phyloP scores from a whole-genome alignment of 768 basidiomycete genomes.

The Neoboletus magnificus region DNA sequence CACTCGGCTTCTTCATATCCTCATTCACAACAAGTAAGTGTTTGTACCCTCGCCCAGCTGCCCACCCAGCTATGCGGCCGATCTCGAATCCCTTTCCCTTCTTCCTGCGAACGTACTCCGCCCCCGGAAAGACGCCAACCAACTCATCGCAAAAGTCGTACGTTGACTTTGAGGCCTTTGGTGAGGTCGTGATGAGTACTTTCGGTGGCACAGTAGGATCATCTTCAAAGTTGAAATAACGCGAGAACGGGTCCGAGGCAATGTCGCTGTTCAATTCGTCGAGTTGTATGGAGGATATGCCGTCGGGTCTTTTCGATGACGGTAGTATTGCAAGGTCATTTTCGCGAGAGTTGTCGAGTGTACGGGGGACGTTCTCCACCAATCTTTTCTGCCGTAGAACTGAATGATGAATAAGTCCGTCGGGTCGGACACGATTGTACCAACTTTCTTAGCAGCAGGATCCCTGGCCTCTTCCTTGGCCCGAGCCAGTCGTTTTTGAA shows the following conservation, averaged over 20 bases:
- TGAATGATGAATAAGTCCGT: background rate
- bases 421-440: conserved; percentile 16
- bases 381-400: conserved; percentile 66
- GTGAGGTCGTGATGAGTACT: conserved; percentile 87
- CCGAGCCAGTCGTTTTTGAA: conserved; percentile 72
- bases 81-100: conserved; percentile 90
- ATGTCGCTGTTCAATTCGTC: conserved; percentile 68
- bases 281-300: conserved; percentile 37
- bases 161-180: conserved; percentile 82
- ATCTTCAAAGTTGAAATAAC: conserved; percentile 66
- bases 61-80: conserved; percentile 91
- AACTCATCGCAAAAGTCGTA: conserved; percentile 94
- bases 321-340: conserved; percentile 54
- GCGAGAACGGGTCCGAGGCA: conserved; percentile 71
- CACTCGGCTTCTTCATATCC: conserved; percentile 91
- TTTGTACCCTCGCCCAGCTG: conserved; percentile 81
- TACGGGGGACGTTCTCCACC: conserved; percentile 81
- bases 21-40: conserved; percentile 94
- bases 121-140: conserved; percentile 85
- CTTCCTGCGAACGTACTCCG: conserved; percentile 82
- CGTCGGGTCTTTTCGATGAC: conserved; percentile 28
- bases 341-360: conserved; percentile 91
- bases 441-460: conserved; percentile 74
- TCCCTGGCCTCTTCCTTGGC: conserved; percentile 76
- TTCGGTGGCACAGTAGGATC: conserved; percentile 77